Base-by-base conservation (phyloP, 2,329 filamentous ascomycete genomes). In the Diaporthe ilicicola region DNA sequence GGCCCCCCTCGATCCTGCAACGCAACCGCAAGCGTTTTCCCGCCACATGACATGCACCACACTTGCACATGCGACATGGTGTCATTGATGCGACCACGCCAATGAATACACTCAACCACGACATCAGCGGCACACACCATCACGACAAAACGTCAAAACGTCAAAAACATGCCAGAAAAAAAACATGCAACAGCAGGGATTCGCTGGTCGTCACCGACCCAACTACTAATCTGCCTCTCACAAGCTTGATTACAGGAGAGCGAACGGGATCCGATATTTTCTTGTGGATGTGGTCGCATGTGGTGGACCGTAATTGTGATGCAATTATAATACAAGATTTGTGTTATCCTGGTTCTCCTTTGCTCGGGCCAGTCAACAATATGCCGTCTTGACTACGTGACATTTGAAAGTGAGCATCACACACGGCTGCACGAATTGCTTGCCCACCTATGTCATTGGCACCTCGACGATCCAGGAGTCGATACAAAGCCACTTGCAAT, bases 251-350 rank as follows among this genome's bases (percentile, higher is more conserved):
- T 66, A 50, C 44, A 32, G 50, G 42, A 70, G 61, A 67, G 42
- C 42, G 42, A 24, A 61, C 50, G 34, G 69, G 51, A 67, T 67
- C 53, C 51, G 29, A 65, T 53, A 55, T 29, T 46, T 51, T 53
- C 42, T 70, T 54, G n/a, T 67, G 32, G 51, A 39, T 67, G 44
- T 70, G 42, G 61, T 59, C 51, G 69, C 54, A 67, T 70, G 69
- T 67, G 51, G 6, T 42, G 15, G 4, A 17, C 7, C 8, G 10
- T 9, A 10, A 3, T 1, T 42, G 55, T n/a, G 12, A 9, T 29
- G 15, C 0, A 4, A 7, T n/a, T 29, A 13, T 55, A 39, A 39
- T 39, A 6, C 13, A 39, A 10, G 13, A 9, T 39, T 10, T 12
- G n/a, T 10, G 10, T 12, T 39, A 22, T 8, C 1, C n/a, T 1